Base-by-base conservation (phyloP, 306 rosid genomes). In the Cucumis cinereus region DNA sequence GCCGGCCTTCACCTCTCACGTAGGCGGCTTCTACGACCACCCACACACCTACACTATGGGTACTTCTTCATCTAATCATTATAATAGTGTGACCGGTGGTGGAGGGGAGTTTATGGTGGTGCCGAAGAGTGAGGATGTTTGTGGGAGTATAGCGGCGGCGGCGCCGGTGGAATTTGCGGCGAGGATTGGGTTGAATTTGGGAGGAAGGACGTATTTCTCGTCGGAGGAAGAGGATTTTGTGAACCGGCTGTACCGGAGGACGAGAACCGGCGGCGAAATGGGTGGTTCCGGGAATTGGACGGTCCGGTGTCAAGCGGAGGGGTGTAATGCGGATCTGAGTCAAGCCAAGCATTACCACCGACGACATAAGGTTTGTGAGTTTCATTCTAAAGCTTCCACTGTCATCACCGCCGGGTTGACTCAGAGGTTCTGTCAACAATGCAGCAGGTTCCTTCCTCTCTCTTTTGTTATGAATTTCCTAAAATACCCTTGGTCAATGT, bases 371-470 rank as follows among this genome's bases (percentile, higher is more conserved):
- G 98, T 93, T 58, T 93, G 98, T 81, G 98, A 93, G 86, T 91
- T 87, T 77, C 98, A 93, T 86, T 93, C 98, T 73, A 93, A 93
- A 55, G 91, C 98, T 45, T 84, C 98, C 81, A 90, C 94, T 57
- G 98, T 93, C 83, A 82, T 93, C 55, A 85, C 98, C 55, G 92
- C 93, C 86, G 98, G 98, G 67, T 78, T 93, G 87, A 93, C 98
- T 82, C 98, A 93, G 91, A 93, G 98, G 69, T 93, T 93, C 87
- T 93, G 98, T 89, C 98, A 93, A 78, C 98, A 93, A 86, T 93
- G 98, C 77, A 93, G 98, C 98, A 93, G 98, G 98, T 93, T 79
- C 20, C 5, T 60, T 28, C 20, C 64, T 13, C 36, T 75, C 28
- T 35, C 22, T 2, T 2, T 35, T 11, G 0, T 24, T 59, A 6